Percentiles rank a stretch among this genome's conserved stretches.
Conservation (phyloP, 2,329 filamentous ascomycete species). For the Beauveria bassiana region DNA sequence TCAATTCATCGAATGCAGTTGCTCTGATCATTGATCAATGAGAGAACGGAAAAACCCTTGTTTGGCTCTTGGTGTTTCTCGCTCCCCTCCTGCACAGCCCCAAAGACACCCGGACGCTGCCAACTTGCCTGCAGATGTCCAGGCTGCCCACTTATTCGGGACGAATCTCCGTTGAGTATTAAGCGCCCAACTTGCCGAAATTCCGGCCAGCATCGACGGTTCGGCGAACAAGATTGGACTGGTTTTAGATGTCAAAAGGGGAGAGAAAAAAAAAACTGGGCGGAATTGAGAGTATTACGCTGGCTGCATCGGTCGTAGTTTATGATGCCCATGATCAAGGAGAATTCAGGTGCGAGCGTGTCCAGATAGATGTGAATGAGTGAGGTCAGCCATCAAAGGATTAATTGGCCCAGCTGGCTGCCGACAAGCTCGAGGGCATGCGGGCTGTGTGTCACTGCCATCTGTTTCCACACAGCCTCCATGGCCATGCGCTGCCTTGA, state of each 20-base stretch:
- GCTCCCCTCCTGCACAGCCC: neutral
- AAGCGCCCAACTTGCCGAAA: slow-evolving; percentile 7
- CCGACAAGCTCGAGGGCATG: slow-evolving; percentile 34
- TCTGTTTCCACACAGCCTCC: slow-evolving; percentile 15
- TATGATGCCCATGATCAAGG: slow-evolving; percentile 17
- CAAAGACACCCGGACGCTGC: neutral
- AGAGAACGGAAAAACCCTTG: neutral
- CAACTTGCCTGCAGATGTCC: neutral
- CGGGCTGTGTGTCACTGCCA: slow-evolving; percentile 20
- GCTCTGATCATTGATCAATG: neutral
- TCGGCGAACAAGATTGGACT: neutral
- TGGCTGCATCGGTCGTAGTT: neutral
- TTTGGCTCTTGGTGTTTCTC: neutral
- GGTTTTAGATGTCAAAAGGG: neutral
- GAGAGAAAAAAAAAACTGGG: neutral
- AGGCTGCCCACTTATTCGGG: neutral
- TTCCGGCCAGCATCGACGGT: neutral
- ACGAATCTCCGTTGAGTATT: slow-evolving; percentile 8
- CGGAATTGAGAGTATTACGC: neutral
- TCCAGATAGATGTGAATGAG: slow-evolving; percentile 36
- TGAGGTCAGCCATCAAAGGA: slow-evolving; percentile 40
- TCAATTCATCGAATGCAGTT: neutral
- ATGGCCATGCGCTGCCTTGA: neutral
- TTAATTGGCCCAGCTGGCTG: slow-evolving; percentile 29
- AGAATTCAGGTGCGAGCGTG: slow-evolving; percentile 36